Evolutionary conservation across 2,329 filamentous ascomycete genomes (phyloP).

Genomic region (Elsinoe ampelina): DNA sequence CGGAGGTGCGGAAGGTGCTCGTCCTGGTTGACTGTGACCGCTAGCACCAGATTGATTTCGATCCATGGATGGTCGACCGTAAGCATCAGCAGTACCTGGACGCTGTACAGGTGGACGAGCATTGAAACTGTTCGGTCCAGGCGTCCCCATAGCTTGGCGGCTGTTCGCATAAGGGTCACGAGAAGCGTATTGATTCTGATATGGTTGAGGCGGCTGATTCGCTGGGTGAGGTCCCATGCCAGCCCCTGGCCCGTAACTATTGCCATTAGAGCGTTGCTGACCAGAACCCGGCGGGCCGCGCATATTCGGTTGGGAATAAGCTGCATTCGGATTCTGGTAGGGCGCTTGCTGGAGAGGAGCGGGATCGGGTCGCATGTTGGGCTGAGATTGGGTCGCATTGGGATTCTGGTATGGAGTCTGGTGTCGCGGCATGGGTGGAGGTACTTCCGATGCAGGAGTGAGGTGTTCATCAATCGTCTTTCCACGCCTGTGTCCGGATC

Average conservation of each 20-base stretch:
- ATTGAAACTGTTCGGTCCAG: not conserved
- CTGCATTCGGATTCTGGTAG: not conserved
- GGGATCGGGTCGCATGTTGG: slow-evolving; percentile 3
- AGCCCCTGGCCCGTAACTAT: not conserved
- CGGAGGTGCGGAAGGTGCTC: slow-evolving; percentile 15
- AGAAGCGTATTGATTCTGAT: slow-evolving; percentile 12
- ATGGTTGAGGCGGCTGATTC: slow-evolving; percentile 11
- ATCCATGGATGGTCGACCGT: slow-evolving; percentile 8
- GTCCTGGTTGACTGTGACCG: slow-evolving; percentile 3
- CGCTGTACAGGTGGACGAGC: slow-evolving; percentile 1
- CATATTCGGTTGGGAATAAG: not conserved
- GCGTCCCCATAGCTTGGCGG: not conserved
- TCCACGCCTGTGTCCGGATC: slow-evolving; percentile 21
- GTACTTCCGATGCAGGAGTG: slow-evolving; percentile 14
- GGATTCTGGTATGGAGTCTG: slow-evolving; percentile 56
- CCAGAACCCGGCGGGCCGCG: slow-evolving; percentile 1
- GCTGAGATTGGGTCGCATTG: slow-evolving; percentile 20
- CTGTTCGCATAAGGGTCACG: slow-evolving; percentile 1
- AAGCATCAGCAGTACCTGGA: slow-evolving; percentile 6
- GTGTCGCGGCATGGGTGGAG: slow-evolving; percentile 12
- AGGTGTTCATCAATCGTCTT: slow-evolving; percentile 26
- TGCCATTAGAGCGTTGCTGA: not conserved
- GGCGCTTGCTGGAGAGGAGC: not conserved
- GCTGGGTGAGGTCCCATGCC: slow-evolving; percentile 9
- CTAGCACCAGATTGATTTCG: not conserved